phyloP scores from a whole-genome alignment of 768 basidiomycete species.

The Tylopilus intermedius region DNA sequence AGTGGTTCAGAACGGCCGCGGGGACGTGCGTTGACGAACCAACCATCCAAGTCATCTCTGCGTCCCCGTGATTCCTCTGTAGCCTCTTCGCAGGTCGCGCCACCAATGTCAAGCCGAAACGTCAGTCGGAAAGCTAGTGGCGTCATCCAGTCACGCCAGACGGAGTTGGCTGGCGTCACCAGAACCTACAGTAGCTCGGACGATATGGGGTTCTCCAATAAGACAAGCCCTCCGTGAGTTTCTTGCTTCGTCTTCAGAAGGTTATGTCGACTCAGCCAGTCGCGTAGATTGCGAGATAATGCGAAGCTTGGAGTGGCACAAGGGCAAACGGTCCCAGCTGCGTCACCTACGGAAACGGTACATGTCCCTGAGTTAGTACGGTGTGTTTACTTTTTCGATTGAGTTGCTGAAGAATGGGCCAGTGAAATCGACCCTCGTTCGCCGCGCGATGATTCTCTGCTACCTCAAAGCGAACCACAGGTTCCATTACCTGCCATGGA shows the following conservation, averaged over 20 bases:
- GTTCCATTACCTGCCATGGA: slow-evolving; percentile 32
- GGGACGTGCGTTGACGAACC: slow-evolving; percentile 16
- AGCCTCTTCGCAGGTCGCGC: slow-evolving; percentile 21
- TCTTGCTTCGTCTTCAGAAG: background rate
- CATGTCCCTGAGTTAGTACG: slow-evolving; percentile 29
- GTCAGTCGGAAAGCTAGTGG: slow-evolving; percentile 27
- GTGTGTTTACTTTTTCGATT: background rate
- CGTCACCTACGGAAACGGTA: slow-evolving; percentile 27
- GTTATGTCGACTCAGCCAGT: background rate
- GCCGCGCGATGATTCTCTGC: slow-evolving; percentile 28
- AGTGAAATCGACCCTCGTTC: slow-evolving; percentile 28
- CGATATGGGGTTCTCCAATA: slow-evolving; percentile 19
- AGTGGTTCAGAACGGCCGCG: slow-evolving; percentile 18
- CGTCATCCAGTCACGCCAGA: slow-evolving; percentile 22
- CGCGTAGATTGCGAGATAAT: slow-evolving; percentile 24
- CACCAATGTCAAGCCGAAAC: slow-evolving; percentile 18
- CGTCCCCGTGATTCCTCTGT: slow-evolving; percentile 24
- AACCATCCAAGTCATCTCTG: slow-evolving; percentile 23
- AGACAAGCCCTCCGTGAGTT: slow-evolving; percentile 18
- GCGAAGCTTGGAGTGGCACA: slow-evolving; percentile 11
- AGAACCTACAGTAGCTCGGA: slow-evolving; percentile 30
- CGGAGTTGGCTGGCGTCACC: slow-evolving; percentile 28
- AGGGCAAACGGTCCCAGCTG: slow-evolving; percentile 8
- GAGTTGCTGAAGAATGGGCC: background rate
- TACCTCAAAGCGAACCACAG: slow-evolving; percentile 22